Conservation (phyloP, 176 grass and related monocot species). For the Triticum urartu region DNA sequence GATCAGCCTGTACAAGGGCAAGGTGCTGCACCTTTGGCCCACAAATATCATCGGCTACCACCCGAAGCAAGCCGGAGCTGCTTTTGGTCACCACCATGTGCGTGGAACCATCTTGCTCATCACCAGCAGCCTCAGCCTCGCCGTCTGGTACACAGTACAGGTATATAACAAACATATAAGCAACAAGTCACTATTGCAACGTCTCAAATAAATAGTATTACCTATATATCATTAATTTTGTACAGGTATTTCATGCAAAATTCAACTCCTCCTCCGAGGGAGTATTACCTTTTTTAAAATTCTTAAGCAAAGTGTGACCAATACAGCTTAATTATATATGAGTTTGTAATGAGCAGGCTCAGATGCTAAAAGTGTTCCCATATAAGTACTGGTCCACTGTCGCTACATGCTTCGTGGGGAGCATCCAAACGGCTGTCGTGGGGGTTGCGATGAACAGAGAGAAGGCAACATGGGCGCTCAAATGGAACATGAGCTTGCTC, state of each 20-base stretch:
- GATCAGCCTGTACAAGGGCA: slow-evolving; percentile 48
- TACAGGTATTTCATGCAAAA: too few species aligned
- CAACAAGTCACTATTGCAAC: too few species aligned
- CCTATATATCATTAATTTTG: not conserved
- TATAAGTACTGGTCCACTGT: slow-evolving; percentile 55
- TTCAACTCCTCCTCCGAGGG: too few species aligned
- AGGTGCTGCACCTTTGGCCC: slow-evolving; percentile 45
- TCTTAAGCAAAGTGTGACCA: not conserved
- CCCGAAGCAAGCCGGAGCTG: slow-evolving; percentile 12
- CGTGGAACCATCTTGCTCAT: slow-evolving; percentile 39
- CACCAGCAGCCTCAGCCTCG: slow-evolving; percentile 36
- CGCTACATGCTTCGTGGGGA: slow-evolving; percentile 27
- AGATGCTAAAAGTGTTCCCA: slow-evolving; percentile 51
- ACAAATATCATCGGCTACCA: slow-evolving; percentile 40
- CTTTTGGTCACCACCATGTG: slow-evolving; percentile 31
- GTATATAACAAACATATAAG: not conserved
- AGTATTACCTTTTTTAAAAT: not conserved
- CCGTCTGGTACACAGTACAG: slow-evolving; percentile 49
- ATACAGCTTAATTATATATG: not conserved
- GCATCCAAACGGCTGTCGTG: slow-evolving; percentile 38
- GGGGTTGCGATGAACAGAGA: slow-evolving; percentile 42
- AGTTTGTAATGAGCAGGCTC: slow-evolving; percentile 16
- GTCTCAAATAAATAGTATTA: not conserved
- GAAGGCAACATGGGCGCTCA: slow-evolving; percentile 38
- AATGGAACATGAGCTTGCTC: slow-evolving; percentile 54